These are phyloP conservation scores for Balamuthia mandrillaris DNA, from an alignment of 208 protist genomes.

Conservation along the genomic window DNA sequence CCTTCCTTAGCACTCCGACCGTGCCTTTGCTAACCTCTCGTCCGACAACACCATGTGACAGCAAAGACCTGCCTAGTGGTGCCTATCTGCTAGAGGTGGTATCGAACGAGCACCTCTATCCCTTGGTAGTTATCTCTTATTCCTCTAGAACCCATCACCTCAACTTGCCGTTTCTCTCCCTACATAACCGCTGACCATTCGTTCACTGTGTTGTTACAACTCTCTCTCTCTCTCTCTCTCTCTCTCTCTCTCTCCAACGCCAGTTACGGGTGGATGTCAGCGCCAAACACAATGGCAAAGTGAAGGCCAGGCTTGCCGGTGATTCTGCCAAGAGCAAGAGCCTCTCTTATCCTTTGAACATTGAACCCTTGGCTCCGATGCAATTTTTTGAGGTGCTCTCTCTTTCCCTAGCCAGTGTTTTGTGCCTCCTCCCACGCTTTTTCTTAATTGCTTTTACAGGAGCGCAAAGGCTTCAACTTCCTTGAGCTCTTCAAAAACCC, in stretches of 20 bases:
- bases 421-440: not conserved
- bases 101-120: not conserved
- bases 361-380: not conserved
- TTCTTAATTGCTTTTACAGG: not conserved
- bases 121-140: not conserved
- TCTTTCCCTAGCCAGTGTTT: not conserved
- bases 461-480: not conserved
- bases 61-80: not conserved
- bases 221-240: not conserved
- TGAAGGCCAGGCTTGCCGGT: not conserved
- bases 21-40: too few species aligned
- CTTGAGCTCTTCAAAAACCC: not conserved
- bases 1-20: too few species aligned
- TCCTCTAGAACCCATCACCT: not conserved
- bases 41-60: too few species aligned
- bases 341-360: not conserved
- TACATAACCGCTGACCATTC: too few species aligned
- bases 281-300: not conserved
- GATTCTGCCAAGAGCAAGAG: not conserved
- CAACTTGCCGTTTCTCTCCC: too few species aligned
- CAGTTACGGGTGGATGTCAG: not conserved
- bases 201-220: too few species aligned
- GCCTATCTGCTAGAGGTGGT: slow-evolving; percentile 1
- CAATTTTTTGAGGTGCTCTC: not conserved
- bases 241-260: not conserved